Evolutionary conservation across 2,329 filamentous ascomycete genomes (phyloP), one percentile per base, ranked within the genome.

Genomic region (Talaromyces amestolkiae): DNA sequence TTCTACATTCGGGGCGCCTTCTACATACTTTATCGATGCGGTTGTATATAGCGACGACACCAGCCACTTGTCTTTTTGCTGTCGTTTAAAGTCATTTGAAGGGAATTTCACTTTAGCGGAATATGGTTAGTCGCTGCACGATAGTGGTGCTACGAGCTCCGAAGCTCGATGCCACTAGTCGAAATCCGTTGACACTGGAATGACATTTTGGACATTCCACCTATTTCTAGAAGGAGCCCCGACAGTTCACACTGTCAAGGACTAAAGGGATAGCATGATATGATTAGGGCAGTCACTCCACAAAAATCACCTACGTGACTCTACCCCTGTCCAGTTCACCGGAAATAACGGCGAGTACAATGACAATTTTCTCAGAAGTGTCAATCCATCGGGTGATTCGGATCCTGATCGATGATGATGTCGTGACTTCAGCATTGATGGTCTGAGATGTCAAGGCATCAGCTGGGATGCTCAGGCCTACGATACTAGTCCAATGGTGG

Each of bases 221-320:
- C 13, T 19, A 19, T 47, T 61, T 61, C 58, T 61, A 61, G 58
- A 47, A 61, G 22, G 2, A 49, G 43, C 39, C 58, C 24, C n/a
- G 17, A 61, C 41, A 9, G n/a, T 27, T 27, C 35, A 31, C 24
- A 51, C 24, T 51, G 27, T 31, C 13, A 6, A 15, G 11, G 11
- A 17, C 49, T 31, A 53, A 31, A n/a, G 24, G 24, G 49, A 15
- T 53, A 27, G 13, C 15, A 31, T 53, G 24, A 17, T 53, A 53
- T 17, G 24, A 17, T 53, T 41, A 58, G 11, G 13, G 54, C 31
- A 56, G 17, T 11, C 33, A 39, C 33, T 49, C 13, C 45, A 15
- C 35, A 37, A 13, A 15, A 8, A 3, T 2, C 2, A 17, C 11
- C 45, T 49, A 24, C 11, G 43, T 47, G n/a, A 47, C 43, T 17